Evolutionary conservation across 2,329 filamentous ascomycete genomes (phyloP).

Genomic region (Fusarium continuum): DNA sequence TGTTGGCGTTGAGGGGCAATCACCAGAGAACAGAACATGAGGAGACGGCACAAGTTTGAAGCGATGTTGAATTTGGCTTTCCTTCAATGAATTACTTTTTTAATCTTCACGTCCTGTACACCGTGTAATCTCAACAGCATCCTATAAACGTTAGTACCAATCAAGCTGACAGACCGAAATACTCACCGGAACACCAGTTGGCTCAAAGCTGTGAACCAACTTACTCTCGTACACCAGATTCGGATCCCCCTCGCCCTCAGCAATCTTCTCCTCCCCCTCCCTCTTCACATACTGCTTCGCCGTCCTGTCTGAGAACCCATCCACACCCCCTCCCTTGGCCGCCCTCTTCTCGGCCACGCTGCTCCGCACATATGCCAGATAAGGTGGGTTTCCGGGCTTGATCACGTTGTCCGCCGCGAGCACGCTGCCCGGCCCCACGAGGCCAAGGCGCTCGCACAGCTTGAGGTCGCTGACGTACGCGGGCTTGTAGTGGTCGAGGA

Average conservation of each 20-base stretch:
- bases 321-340: constrained; percentile 51
- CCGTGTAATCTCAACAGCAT: constrained; percentile 72
- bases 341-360: constrained; percentile 67
- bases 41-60: neutral
- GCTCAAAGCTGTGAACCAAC: constrained; percentile 72
- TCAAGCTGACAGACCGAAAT: neutral
- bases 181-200: constrained; percentile 71
- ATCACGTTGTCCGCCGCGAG: constrained; percentile 77
- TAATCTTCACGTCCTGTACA: constrained; percentile 56
- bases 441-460: constrained; percentile 74
- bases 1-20: constrained; percentile 20
- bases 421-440: constrained; percentile 70
- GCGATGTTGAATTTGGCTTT: neutral
- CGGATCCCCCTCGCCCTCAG: constrained; percentile 63
- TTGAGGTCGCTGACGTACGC: constrained; percentile 79
- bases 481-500: constrained; percentile 84
- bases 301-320: constrained; percentile 53
- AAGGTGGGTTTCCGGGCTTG: constrained; percentile 75
- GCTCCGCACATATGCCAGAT: constrained; percentile 74
- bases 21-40: neutral
- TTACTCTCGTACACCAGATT: constrained; percentile 72
- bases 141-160: constrained; percentile 54
- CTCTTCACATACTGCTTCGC: constrained; percentile 66
- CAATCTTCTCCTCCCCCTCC: constrained; percentile 53
- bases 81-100: neutral